A percentile compares a stretch with the other conserved stretches of the same genome.
These are phyloP conservation scores for Eucalyptus albens DNA, from an alignment of 345 rosid genomes.

Conservation along the genomic window DNA sequence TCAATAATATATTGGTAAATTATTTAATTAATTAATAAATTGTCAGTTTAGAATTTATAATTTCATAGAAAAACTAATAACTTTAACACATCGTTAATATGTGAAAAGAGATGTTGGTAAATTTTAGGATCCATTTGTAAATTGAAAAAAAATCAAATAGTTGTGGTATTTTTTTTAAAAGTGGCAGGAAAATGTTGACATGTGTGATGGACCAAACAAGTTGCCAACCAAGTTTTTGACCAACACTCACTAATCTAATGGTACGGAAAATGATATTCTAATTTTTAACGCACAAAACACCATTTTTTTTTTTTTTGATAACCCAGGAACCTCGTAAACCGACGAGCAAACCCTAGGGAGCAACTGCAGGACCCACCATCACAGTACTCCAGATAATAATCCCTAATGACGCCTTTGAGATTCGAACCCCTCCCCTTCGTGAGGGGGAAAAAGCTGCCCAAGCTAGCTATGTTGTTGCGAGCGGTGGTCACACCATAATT, in stretches of 20 bases:
- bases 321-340: too few relatives aligned
- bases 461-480: fast-evolving
- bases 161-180: background rate
- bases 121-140: background rate
- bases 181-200: fast-evolving
- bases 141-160: background rate
- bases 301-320: too few relatives aligned
- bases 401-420: too few relatives aligned
- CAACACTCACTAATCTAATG: background rate
- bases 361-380: too few relatives aligned
- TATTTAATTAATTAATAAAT: background rate
- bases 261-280: background rate
- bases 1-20: background rate
- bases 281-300: background rate
- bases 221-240: background rate
- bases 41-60: background rate
- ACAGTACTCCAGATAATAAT: too few relatives aligned
- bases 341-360: too few relatives aligned
- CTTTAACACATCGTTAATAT: background rate
- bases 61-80: background rate
- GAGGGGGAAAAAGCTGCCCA: too few relatives aligned
- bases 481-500: background rate
- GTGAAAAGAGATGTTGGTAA: background rate
- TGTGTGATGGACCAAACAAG: background rate
- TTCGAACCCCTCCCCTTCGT: too few relatives aligned